phyloP scores from a whole-genome alignment of 371 early-diverging fungal genomes.

The Mucor sp. region DNA sequence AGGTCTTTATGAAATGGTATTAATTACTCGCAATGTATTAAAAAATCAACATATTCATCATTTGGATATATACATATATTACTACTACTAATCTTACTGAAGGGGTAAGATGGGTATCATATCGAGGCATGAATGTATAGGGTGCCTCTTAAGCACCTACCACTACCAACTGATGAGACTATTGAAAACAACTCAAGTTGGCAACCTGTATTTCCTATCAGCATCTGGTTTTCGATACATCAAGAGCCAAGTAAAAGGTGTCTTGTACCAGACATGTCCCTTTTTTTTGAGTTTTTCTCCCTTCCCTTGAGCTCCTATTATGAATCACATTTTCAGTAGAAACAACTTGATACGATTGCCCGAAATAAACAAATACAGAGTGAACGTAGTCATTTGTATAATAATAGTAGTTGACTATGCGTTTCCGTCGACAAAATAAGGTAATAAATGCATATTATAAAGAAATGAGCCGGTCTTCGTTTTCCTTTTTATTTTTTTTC shows the following conservation, averaged over 20 bases:
- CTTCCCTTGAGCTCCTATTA: slow-evolving; percentile 7
- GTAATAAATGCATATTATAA: slow-evolving; percentile 11
- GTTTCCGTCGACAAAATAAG: not conserved
- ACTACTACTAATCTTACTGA: not conserved
- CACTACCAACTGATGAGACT: not conserved
- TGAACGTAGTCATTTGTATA: not conserved
- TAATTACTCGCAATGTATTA: not conserved
- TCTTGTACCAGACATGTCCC: not conserved
- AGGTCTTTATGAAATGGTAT: not conserved
- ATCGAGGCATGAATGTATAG: too few relatives aligned
- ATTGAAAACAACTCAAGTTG: not conserved
- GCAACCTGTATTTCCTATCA: not conserved
- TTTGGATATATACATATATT: not conserved
- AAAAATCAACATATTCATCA: not conserved
- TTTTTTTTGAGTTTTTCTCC: not conserved
- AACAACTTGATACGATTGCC: not conserved
- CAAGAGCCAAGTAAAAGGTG: not conserved
- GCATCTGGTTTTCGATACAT: not conserved
- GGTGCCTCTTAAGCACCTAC: too few relatives aligned
- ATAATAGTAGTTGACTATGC: slow-evolving; percentile 1
- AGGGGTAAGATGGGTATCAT: not conserved
- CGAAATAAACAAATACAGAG: not conserved
- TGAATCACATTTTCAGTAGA: not conserved
- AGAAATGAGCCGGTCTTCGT: not conserved
- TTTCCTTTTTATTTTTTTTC: slow-evolving; percentile 5